Evolutionary conservation across 495 filamentous ascomycete genomes (phyloP), one percentile per base, ranked within the genome.

Genomic region (Peziza echinospora): DNA sequence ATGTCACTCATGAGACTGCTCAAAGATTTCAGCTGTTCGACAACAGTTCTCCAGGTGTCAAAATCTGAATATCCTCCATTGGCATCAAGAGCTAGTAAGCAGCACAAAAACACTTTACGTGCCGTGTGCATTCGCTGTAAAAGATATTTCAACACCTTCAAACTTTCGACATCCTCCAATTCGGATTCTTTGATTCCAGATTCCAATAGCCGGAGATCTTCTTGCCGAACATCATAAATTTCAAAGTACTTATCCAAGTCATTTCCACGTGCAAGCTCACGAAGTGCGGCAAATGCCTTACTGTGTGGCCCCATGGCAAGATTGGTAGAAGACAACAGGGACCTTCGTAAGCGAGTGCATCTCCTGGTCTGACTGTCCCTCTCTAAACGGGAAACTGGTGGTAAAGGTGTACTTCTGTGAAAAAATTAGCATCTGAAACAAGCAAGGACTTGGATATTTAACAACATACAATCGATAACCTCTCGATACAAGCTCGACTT

Each of bases 401-500:
- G 82, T 11, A 93, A 65, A 16, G 86, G 83, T 11, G 75, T 80
- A 62, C 82, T 86, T 70, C 82, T 86, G 54, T 25, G 47, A 41
- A n/a, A n/a, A n/a, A n/a, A n/a, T n/a, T n/a, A n/a, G n/a, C n/a
- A n/a, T n/a, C n/a, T n/a, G n/a, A 16, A 42, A 46, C 39, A 7
- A 43, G 58, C 78, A n/a, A n/a, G n/a, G n/a, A n/a, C n/a, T n/a
- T n/a, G n/a, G n/a, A n/a, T n/a, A n/a, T n/a, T n/a, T n/a, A 45
- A 26, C 41, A 24, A 60, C 76, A 66, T 64, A 87, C 83, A 97
- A 73, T 60, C 82, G 72, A 60, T 96, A 97, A 43, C 89, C 89
- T 53, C 87, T 73, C 30, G 87, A 87, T 10, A 96, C 87, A 43
- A 96, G 68, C 63, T 96, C 89, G 17, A 96, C 87, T 61, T 97